Percentiles rank a stretch among this genome's conserved stretches.
These are phyloP conservation scores for Bryopsis sp. DNA, from an alignment of 139 green algal genomes.

Conservation along the genomic window DNA sequence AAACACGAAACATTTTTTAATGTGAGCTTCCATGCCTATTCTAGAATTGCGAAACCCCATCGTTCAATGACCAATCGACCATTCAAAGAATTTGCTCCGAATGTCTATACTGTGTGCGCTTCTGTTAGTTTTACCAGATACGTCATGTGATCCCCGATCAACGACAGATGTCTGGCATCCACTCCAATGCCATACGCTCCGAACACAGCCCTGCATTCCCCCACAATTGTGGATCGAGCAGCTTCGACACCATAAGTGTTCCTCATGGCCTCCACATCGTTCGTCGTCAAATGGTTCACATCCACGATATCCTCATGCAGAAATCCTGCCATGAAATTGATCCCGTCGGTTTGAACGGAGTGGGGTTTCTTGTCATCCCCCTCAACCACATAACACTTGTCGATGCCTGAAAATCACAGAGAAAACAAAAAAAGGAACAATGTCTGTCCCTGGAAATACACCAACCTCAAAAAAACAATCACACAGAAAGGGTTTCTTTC, in stretches of 20 bases:
- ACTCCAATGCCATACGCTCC: slow-evolving; percentile 95
- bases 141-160: slow-evolving; percentile 98
- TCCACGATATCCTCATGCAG: slow-evolving; percentile 55
- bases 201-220: slow-evolving; percentile 81
- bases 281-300: slow-evolving; percentile 63
- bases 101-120: too few species aligned
- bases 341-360: slow-evolving; percentile 85
- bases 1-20: too few species aligned
- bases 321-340: slow-evolving; percentile 65
- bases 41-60: too few species aligned
- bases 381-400: slow-evolving; percentile 64
- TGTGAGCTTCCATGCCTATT: too few species aligned
- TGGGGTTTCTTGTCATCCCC: slow-evolving; percentile 21
- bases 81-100: too few species aligned
- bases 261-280: slow-evolving; percentile 76
- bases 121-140: slow-evolving; percentile 72
- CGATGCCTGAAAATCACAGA: not conserved
- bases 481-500: too few species aligned
- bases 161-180: slow-evolving; percentile 80
- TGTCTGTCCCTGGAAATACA: too few species aligned
- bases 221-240: slow-evolving; percentile 74
- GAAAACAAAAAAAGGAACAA: not conserved
- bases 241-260: slow-evolving; percentile 90
- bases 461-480: too few species aligned
- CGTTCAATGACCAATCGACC: too few species aligned